phyloP scores from a whole-genome alignment of 768 basidiomycete genomes.

The Leccinum uliginosum region DNA sequence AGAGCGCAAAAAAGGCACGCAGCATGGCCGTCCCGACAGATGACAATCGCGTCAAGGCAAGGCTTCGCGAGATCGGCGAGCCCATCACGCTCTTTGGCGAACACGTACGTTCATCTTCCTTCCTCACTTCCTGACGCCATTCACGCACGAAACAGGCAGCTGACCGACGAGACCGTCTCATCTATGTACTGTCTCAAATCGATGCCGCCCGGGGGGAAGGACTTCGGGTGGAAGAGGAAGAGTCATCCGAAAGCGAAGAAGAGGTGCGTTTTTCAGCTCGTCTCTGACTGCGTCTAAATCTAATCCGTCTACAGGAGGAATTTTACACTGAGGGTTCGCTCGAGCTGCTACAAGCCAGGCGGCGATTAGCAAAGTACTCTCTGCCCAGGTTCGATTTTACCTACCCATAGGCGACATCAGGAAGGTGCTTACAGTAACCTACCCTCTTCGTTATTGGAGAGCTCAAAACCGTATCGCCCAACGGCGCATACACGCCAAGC shows the following conservation, averaged over 20 bases:
- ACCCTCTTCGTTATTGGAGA: slow-evolving; percentile 54
- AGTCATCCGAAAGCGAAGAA: slow-evolving; percentile 68
- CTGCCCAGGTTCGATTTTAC: slow-evolving; percentile 85
- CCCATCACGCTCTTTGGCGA: slow-evolving; percentile 98
- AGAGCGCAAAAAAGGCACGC: slow-evolving; percentile 91
- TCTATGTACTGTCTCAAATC: slow-evolving; percentile 92
- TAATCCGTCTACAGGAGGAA: slow-evolving; percentile 58
- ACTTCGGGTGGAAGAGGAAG: slow-evolving; percentile 65
- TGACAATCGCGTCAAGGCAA: slow-evolving; percentile 85
- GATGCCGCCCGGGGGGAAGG: slow-evolving; percentile 84
- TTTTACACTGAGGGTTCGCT: slow-evolving; percentile 93
- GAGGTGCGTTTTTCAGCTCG: slow-evolving; percentile 45
- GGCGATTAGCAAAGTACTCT: slow-evolving; percentile 88
- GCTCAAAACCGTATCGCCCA: slow-evolving; percentile 92
- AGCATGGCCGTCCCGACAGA: slow-evolving; percentile 95
- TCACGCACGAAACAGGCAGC: slow-evolving; percentile 60
- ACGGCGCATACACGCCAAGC: slow-evolving; percentile 84
- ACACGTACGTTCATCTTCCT: slow-evolving; percentile 59
- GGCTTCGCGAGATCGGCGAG: slow-evolving; percentile 90
- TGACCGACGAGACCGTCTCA: slow-evolving; percentile 92
- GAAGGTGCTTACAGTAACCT: slow-evolving; percentile 74
- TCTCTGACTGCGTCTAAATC: not conserved
- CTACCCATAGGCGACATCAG: slow-evolving; percentile 47
- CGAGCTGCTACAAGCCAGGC: slow-evolving; percentile 80
- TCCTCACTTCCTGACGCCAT: slow-evolving; percentile 3